phyloP scores from a whole-genome alignment of 1,284 basidiomycete species.

The Irpex lacteus region DNA sequence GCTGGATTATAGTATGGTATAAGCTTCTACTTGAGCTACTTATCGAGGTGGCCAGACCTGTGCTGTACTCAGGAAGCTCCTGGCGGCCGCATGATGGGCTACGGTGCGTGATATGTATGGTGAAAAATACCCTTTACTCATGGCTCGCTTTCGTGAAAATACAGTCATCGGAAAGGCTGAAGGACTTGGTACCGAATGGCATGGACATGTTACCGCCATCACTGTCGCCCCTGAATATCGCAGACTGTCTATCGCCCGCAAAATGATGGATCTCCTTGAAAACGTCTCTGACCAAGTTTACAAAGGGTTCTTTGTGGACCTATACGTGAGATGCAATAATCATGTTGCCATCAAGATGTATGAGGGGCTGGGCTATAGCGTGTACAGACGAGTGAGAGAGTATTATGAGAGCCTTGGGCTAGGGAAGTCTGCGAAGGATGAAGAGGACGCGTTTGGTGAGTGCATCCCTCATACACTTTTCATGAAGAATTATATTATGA shows the following conservation, averaged over 20 bases:
- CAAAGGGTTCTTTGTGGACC: conserved; percentile 84
- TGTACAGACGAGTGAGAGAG: conserved; percentile 80
- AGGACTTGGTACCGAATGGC: conserved; percentile 70
- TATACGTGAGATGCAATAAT: conserved; percentile 87
- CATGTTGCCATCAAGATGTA: conserved; percentile 80
- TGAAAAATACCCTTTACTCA: background rate
- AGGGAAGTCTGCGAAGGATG: conserved; percentile 68
- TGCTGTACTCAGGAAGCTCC: conserved; percentile 81
- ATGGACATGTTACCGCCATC: conserved; percentile 89
- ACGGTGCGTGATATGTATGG: conserved; percentile 50
- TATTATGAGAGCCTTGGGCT: conserved; percentile 81
- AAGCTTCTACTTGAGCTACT: conserved; percentile 83
- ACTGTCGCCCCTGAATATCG: conserved; percentile 92
- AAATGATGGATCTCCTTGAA: conserved; percentile 83
- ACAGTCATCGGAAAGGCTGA: conserved; percentile 87
- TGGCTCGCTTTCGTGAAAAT: background rate
- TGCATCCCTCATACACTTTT: background rate
- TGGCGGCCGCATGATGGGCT: conserved; percentile 81
- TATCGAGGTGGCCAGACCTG: conserved; percentile 88
- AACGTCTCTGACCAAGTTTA: conserved; percentile 75
- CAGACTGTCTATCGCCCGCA: conserved; percentile 76
- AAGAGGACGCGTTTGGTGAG: conserved; percentile 90
- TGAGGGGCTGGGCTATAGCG: conserved; percentile 83
- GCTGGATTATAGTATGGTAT: conserved; percentile 64
- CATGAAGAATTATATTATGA: background rate